These are phyloP conservation scores for Populus pruinosa DNA, from an alignment of 345 rosid species.

Conservation along the genomic window DNA sequence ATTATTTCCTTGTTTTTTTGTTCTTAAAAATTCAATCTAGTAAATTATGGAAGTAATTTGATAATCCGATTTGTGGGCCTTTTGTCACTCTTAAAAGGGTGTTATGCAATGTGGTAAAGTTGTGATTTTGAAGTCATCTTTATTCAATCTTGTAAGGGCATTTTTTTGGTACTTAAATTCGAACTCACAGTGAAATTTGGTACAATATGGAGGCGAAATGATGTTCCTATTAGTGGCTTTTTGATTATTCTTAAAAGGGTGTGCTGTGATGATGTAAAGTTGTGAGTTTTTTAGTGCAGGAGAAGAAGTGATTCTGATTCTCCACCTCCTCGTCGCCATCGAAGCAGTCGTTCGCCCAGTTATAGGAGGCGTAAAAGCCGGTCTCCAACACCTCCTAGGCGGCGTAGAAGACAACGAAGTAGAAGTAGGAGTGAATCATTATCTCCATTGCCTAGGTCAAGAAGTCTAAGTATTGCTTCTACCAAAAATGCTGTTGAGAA, in stretches of 20 bases:
- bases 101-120: background rate
- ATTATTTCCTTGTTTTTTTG: background rate
- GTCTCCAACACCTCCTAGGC: conserved; percentile 52
- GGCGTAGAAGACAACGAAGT: conserved; percentile 38
- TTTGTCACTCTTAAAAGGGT: background rate
- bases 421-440: conserved; percentile 39
- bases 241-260: background rate
- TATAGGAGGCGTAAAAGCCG: conserved; percentile 56
- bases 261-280: background rate
- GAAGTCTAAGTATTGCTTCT: conserved; percentile 25
- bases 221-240: background rate
- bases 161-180: background rate
- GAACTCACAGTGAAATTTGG: background rate
- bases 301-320: conserved; percentile 48
- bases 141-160: background rate
- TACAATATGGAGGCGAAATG: background rate
- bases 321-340: conserved; percentile 20
- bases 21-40: background rate
- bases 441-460: conserved; percentile 46
- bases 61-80: background rate
- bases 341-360: conserved; percentile 42
- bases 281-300: conserved; percentile 15
- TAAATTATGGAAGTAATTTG: background rate
- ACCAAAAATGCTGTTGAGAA: conserved; percentile 28
- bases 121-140: background rate